A percentile compares a stretch with the other conserved stretches of the same genome.
phyloP scores from a whole-genome alignment of 2,329 filamentous ascomycete species.

The Penicillium sp. region DNA sequence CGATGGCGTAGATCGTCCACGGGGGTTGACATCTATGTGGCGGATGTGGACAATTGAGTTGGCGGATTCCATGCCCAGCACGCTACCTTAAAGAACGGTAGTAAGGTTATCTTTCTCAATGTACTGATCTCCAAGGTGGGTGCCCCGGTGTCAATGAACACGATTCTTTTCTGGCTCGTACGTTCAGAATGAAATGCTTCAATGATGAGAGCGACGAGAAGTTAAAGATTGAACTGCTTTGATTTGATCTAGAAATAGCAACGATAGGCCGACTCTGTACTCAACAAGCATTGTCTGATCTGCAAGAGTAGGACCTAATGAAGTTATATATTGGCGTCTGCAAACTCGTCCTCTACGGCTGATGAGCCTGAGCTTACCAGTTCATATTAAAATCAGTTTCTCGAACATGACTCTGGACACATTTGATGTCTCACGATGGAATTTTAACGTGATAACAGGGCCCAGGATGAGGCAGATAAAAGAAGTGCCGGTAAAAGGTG shows the following conservation, averaged over 20 bases:
- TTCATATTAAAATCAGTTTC: not conserved
- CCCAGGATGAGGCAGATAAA: not conserved
- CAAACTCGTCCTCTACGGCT: conserved; percentile 32
- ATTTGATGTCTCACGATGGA: not conserved
- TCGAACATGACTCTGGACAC: not conserved
- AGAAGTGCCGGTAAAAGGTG: not conserved
- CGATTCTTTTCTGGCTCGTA: not conserved
- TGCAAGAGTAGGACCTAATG: not conserved
- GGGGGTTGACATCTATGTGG: too few relatives aligned
- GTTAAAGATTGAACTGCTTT: too few relatives aligned
- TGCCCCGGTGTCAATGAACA: too few relatives aligned
- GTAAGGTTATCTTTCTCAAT: too few relatives aligned
- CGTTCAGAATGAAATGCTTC: not conserved
- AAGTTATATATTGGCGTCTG: conserved; percentile 43
- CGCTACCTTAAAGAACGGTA: too few relatives aligned
- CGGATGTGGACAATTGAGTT: too few relatives aligned
- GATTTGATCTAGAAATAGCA: too few relatives aligned
- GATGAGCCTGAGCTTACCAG: not conserved
- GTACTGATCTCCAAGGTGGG: too few relatives aligned
- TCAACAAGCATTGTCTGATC: not conserved
- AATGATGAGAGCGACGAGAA: too few relatives aligned
- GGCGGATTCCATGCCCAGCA: too few relatives aligned
- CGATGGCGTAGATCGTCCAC: too few relatives aligned
- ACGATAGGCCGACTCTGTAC: conserved; percentile 36
- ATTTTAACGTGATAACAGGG: not conserved